These are phyloP conservation scores for Magnaporthales sp. DNA, from an alignment of 2,329 filamentous ascomycete genomes.

Conservation along the genomic window DNA sequence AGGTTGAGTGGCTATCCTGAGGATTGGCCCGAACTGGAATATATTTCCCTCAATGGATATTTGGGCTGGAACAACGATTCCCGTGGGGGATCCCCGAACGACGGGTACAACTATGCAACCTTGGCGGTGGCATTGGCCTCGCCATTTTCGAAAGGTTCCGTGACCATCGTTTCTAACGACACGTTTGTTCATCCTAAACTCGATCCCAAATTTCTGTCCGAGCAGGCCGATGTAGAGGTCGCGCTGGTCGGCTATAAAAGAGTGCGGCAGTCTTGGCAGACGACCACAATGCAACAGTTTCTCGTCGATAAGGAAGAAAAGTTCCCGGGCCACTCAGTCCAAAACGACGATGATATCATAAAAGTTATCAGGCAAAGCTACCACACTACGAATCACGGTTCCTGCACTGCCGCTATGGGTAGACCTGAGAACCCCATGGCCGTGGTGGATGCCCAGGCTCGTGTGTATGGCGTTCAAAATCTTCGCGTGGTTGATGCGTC, in stretches of 20 bases:
- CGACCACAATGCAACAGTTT: neutral
- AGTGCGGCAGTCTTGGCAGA: neutral
- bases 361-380: no score
- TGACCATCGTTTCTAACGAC: no score
- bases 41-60: no score
- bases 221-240: neutral
- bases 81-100: no score
- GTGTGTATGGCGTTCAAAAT: conserved; percentile 12
- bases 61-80: no score
- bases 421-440: conserved; percentile 11
- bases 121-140: no score
- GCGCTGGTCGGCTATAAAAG: neutral
- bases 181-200: conserved; percentile 1
- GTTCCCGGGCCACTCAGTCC: neutral
- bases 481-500: conserved; percentile 14
- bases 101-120: no score
- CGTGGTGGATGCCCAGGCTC: conserved; percentile 11
- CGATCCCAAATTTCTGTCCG: conserved; percentile 13
- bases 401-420: conserved; percentile 24
- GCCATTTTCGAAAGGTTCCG: no score
- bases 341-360: neutral
- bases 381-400: conserved; percentile 12
- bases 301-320: neutral
- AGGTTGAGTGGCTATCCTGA: no score
- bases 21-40: no score